A percentile compares a stretch with the other conserved stretches of the same genome.
Conservation (phyloP, 192 early-diverging fungal species). For the Rhizophlyctis rosea region DNA sequence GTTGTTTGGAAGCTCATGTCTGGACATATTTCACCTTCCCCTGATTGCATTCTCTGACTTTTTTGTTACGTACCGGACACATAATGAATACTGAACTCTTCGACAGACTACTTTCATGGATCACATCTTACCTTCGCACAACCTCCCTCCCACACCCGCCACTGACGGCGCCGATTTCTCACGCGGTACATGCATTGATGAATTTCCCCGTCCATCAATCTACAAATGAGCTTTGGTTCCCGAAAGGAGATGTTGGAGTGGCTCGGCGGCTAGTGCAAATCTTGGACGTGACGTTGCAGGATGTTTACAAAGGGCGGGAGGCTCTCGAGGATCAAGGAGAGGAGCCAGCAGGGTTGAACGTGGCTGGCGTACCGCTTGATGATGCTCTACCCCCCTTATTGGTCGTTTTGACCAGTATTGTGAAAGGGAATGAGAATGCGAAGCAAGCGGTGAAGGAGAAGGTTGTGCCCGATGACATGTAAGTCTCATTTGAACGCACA, state of each 20-base stretch:
- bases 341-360: conserved; percentile 36
- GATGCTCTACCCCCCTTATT: conserved; percentile 66
- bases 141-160: conserved; percentile 35
- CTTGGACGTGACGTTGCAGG: conserved; percentile 20
- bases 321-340: conserved; percentile 36
- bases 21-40: background rate
- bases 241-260: conserved; percentile 19
- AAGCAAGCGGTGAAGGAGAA: conserved; percentile 35
- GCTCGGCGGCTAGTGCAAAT: conserved; percentile 27
- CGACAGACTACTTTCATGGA: conserved; percentile 35
- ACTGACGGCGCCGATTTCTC: conserved; percentile 69
- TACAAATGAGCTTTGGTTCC: conserved; percentile 35
- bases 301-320: background rate
- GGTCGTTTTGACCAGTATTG: conserved; percentile 60
- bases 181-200: conserved; percentile 75
- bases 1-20: background rate
- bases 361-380: conserved; percentile 49
- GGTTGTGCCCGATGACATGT: conserved; percentile 70
- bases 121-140: conserved; percentile 24
- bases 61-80: no score
- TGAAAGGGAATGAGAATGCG: conserved; percentile 43
- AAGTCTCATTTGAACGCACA: conserved; percentile 32
- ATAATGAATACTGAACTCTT: conserved; percentile 3
- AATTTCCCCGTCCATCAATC: conserved; percentile 51
- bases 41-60: conserved; percentile 7